Conservation (phyloP, 257 asterid genomes). For the Capsicum chinense region DNA sequence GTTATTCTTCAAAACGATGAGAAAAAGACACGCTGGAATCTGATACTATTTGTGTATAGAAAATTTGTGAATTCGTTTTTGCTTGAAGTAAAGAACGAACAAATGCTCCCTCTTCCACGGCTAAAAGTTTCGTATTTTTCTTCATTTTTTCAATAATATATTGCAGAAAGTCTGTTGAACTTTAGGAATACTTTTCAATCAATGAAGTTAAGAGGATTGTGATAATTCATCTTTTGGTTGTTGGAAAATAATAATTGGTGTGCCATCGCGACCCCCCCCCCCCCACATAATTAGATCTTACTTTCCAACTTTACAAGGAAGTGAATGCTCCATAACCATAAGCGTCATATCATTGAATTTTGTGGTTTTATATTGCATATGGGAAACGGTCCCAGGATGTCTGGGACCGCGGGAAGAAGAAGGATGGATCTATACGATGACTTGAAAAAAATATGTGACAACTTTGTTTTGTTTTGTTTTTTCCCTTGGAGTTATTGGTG, state of each 20-base stretch:
- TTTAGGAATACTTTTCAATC: background rate
- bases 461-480: background rate
- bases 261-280: background rate
- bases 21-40: background rate
- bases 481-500: background rate
- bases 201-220: background rate
- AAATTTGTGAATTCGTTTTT: background rate
- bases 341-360: constrained; percentile 21
- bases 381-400: background rate
- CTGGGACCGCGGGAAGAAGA: background rate
- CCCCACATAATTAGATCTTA: background rate
- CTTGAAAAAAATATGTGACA: background rate
- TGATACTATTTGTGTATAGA: background rate
- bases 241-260: background rate
- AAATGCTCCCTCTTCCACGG: background rate
- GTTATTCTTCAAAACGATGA: background rate
- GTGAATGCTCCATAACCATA: background rate
- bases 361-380: constrained; percentile 11
- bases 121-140: background rate
- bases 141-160: background rate
- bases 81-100: constrained; percentile 3
- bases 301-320: background rate
- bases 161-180: background rate
- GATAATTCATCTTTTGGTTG: background rate
- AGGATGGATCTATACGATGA: background rate